Percentiles rank a stretch among this genome's conserved stretches.
These are phyloP conservation scores for Ustilaginoidea virens DNA, from an alignment of 2,329 filamentous ascomycete genomes.

Conservation along the genomic window DNA sequence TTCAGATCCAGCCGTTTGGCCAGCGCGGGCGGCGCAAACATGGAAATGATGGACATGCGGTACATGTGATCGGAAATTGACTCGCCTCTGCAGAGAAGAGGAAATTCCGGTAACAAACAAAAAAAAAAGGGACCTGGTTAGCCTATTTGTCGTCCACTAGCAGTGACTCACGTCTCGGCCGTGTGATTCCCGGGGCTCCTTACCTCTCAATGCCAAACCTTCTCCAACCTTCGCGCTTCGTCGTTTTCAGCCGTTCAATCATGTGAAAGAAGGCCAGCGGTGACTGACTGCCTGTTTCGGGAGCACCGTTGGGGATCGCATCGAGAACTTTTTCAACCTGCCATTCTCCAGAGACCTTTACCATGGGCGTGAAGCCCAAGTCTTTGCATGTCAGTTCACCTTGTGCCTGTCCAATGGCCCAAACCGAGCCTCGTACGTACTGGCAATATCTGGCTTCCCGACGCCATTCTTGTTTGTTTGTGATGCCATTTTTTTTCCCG, in stretches of 20 bases:
- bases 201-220: constrained; percentile 61
- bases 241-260: constrained; percentile 87
- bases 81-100: constrained; percentile 51
- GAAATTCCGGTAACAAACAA: no score
- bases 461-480: constrained; percentile 10
- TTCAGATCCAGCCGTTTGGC: constrained; percentile 57
- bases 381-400: constrained; percentile 7
- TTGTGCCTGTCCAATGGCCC: not conserved
- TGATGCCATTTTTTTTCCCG: constrained; percentile 15
- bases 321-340: constrained; percentile 47
- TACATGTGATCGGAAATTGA: constrained; percentile 99
- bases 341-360: constrained; percentile 33
- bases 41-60: constrained; percentile 91
- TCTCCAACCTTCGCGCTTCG: constrained; percentile 89
- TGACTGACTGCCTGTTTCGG: constrained; percentile 45
- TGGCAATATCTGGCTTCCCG: constrained; percentile 9
- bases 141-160: no score
- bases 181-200: no score
- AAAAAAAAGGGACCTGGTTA: no score
- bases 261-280: constrained; percentile 90
- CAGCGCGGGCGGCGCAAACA: constrained; percentile 71
- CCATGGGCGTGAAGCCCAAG: constrained; percentile 19
- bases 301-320: constrained; percentile 40
- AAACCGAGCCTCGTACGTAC: constrained; percentile 8
- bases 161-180: no score